Evolutionary conservation across 2,329 filamentous ascomycete species (phyloP), one percentile per base, ranked within the genome.

Genomic region (Ophiostoma pallidulum): DNA sequence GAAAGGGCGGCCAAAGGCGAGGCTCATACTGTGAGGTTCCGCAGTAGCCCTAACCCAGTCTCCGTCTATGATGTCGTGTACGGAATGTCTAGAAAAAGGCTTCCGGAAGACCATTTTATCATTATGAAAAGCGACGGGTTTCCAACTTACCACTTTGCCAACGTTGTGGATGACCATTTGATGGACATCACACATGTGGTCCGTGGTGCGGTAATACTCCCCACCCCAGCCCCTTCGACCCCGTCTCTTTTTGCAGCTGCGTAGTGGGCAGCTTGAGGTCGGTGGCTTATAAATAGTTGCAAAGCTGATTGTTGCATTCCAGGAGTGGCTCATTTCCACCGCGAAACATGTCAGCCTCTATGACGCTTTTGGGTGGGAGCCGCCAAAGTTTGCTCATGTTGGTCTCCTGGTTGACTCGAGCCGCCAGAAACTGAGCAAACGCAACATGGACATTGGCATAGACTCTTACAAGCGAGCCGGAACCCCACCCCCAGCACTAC

Each of bases 131-230:
- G 82, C 1, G 92, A 98, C 61, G 90, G 89, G 0, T 85, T 85
- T 54, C 92, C 92, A 0, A 98, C 94, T 0, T 98, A 98, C 60
- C 92, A 98, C 64, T 82, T 98, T 52, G 92, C 92, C 4, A 98
- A 97, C 60, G 91, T 98, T 8, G 83, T 98, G 4, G 92, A 98
- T 60, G 92, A 98, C 60, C 87, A 96, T 63, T 72, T 84, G 51
- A 98, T 98, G 92, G 70, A 86, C 51, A 94, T 98, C 56, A 96
- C 90, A 0, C 91, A 97, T 64, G 92, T 98, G 13, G 86, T 98
- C 50, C 82, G 92, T 36, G 92, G 91, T 45, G 83, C 84, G 22
- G 82, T 85, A 66, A 58, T 75, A 64, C n/a, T n/a, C 10, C 16
- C 20, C 65, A n/a, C 10, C 14, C n/a, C 3, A 6, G 12, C 4